Evolutionary conservation across 257 asterid species (phyloP).

Genomic region (Solanum habrochaites): DNA sequence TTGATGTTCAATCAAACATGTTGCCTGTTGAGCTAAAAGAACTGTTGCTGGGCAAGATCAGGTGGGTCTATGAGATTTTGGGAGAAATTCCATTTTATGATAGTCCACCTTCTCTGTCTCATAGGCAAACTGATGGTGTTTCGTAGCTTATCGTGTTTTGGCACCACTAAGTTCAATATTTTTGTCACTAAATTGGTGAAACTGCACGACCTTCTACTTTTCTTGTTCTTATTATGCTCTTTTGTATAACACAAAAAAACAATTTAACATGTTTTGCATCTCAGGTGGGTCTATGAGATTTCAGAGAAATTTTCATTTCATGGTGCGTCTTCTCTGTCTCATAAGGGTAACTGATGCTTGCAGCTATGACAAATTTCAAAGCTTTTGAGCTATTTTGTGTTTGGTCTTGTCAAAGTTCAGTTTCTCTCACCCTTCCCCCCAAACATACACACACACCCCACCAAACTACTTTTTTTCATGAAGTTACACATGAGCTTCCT

Average conservation of each 20-base stretch:
- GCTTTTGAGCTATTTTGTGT: neutral
- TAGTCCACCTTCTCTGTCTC: neutral
- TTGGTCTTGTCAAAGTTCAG: neutral
- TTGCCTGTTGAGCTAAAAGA: neutral
- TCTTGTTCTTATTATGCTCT: neutral
- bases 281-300: neutral
- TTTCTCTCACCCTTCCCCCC: neutral
- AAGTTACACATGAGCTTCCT: neutral
- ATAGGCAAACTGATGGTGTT: neutral
- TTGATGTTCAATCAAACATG: neutral
- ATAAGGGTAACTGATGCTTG: neutral
- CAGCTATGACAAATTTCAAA: neutral
- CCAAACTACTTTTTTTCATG: neutral
- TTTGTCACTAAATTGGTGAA: too few relatives aligned
- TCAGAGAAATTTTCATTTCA: neutral
- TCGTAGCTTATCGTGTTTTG: neutral
- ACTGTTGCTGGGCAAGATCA: neutral
- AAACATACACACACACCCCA: neutral
- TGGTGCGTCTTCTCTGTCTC: neutral
- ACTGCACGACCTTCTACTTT: neutral
- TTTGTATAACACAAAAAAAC: too few relatives aligned
- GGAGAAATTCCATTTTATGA: neutral
- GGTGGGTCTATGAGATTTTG: neutral
- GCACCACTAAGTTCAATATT: neutral
- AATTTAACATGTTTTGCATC: neutral